These are phyloP conservation scores for Madurella mycetomatis DNA, from an alignment of 2,329 filamentous ascomycete genomes.

Conservation along the genomic window DNA sequence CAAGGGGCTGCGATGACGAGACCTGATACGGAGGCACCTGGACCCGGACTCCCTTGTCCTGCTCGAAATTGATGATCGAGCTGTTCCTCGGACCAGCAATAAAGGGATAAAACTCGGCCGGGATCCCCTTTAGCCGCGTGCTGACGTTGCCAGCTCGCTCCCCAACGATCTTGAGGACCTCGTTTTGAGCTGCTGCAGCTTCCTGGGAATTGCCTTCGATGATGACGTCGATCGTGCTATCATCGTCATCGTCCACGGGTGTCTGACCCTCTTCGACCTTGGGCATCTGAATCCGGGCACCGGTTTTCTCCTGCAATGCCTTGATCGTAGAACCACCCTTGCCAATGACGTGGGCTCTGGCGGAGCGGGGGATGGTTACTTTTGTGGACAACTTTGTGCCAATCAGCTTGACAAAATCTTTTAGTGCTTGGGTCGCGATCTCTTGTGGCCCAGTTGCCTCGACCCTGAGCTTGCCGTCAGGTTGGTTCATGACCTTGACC, in stretches of 20 bases:
- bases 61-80: constrained; percentile 62
- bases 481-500: constrained; percentile 70
- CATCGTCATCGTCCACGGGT: constrained; percentile 62
- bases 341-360: constrained; percentile 87
- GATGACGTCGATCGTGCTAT: constrained; percentile 76
- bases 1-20: constrained; percentile 66
- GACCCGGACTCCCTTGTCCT: constrained; percentile 71
- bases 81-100: constrained; percentile 75
- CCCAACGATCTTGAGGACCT: constrained; percentile 81
- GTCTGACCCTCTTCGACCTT: constrained; percentile 63
- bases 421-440: constrained; percentile 79
- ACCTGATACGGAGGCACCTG: constrained; percentile 78
- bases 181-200: constrained; percentile 74
- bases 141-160: constrained; percentile 80
- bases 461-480: constrained; percentile 71
- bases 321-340: constrained; percentile 87
- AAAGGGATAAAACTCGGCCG: constrained; percentile 92
- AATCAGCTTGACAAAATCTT: constrained; percentile 83
- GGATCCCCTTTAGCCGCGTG: constrained; percentile 76
- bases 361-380: constrained; percentile 76
- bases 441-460: constrained; percentile 81
- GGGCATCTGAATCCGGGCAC: constrained; percentile 85
- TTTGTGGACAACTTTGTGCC: constrained; percentile 78
- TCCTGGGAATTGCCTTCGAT: constrained; percentile 91
- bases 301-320: constrained; percentile 81